Evolutionary conservation across 371 early-diverging fungal species (phyloP).

Genomic region (Zychaea mexicana): DNA sequence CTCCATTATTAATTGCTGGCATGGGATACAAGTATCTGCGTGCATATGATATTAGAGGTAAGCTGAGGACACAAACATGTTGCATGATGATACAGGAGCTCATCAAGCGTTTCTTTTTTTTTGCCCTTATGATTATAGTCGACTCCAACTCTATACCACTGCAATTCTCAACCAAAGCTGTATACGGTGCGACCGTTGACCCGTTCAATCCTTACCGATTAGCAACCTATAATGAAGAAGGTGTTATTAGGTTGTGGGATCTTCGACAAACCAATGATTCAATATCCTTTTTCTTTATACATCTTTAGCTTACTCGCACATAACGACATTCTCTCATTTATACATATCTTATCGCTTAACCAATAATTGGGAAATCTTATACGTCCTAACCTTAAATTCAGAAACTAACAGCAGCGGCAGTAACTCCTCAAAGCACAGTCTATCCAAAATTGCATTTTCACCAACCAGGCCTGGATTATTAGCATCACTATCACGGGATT

Average conservation of each 20-base stretch:
- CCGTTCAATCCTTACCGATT: slow-evolving; percentile 73
- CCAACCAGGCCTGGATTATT: slow-evolving; percentile 66
- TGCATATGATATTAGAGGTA: slow-evolving; percentile 73
- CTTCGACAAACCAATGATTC: slow-evolving; percentile 67
- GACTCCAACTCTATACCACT: slow-evolving; percentile 37
- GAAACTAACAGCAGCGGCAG: slow-evolving; percentile 27
- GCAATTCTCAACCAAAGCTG: slow-evolving; percentile 72
- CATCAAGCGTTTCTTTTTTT: neutral
- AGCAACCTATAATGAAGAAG: slow-evolving; percentile 76
- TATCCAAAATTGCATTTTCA: slow-evolving; percentile 66
- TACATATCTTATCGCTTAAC: neutral
- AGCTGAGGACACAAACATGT: neutral
- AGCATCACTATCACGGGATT: slow-evolving; percentile 66
- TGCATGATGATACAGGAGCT: neutral
- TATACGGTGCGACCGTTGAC: slow-evolving; percentile 71
- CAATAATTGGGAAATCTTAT: neutral
- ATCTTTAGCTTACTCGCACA: neutral
- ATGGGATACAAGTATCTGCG: slow-evolving; percentile 77
- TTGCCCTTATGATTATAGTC: slow-evolving; percentile 4
- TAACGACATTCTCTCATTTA: too few species aligned
- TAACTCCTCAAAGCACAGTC: slow-evolving; percentile 34
- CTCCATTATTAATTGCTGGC: slow-evolving; percentile 69
- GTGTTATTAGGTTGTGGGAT: slow-evolving; percentile 81
- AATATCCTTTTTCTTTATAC: slow-evolving; percentile 34
- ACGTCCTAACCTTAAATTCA: slow-evolving; percentile 35